Percentiles rank a stretch among this genome's conserved stretches.
Evolutionary conservation across 352 stramenopile genomes (phyloP).

Genomic region (Phytophthora foliorum): DNA sequence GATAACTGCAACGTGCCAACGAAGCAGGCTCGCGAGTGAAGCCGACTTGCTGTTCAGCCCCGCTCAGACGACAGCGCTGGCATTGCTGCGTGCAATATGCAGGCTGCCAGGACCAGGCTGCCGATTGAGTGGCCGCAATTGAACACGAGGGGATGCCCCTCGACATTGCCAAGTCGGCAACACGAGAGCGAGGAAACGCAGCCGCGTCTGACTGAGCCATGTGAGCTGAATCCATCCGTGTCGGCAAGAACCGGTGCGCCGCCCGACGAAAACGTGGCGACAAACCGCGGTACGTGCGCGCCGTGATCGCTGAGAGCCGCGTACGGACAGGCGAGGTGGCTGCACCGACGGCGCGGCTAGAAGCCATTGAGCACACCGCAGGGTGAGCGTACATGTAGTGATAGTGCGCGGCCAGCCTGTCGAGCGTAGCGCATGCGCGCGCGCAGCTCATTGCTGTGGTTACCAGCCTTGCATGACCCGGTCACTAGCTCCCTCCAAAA

Average conservation of each 20-base stretch:
- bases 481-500: constrained; percentile 17
- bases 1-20: constrained; percentile 20
- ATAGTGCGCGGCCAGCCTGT: neutral
- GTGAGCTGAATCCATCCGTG: constrained; percentile 38
- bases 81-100: neutral
- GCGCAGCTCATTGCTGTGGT: neutral
- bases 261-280: constrained; percentile 34
- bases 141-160: constrained; percentile 15
- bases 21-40: constrained; percentile 4
- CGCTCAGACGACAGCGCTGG: neutral
- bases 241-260: constrained; percentile 36
- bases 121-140: constrained; percentile 29
- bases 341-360: neutral
- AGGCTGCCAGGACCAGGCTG: constrained; percentile 6
- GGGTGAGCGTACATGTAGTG: too few relatives aligned
- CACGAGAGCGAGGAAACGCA: constrained; percentile 22
- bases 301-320: constrained; percentile 15
- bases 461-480: constrained; percentile 3
- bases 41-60: neutral
- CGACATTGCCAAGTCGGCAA: too few relatives aligned
- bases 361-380: neutral
- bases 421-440: neutral
- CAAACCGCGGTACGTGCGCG: constrained; percentile 35
- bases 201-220: constrained; percentile 40
- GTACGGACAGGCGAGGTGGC: constrained; percentile 26